A percentile compares a stretch with the other conserved stretches of the same genome.
Conservation (phyloP, 495 filamentous ascomycete genomes). For the Podospora conica region DNA sequence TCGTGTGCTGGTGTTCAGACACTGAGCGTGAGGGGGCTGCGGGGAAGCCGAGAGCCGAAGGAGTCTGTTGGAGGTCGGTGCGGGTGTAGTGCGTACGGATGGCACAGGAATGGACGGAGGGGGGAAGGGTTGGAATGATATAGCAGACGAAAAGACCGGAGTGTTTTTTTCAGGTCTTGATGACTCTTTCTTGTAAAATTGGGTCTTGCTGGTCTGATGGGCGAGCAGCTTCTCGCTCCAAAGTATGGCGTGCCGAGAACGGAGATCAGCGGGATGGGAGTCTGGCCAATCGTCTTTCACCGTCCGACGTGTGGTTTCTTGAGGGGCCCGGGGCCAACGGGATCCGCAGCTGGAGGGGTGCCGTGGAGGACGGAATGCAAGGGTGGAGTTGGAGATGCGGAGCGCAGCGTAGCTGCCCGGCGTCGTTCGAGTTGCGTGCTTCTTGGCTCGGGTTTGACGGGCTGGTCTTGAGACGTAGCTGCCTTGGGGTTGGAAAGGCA, state of each 20-base stretch:
- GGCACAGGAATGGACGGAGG: neutral
- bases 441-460: neutral
- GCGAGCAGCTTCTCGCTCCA: slow-evolving; percentile 7
- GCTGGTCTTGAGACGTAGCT: neutral
- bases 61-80: neutral
- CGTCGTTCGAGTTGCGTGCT: neutral
- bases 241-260: slow-evolving; percentile 27
- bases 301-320: slow-evolving; percentile 8
- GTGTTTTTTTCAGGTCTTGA: slow-evolving; percentile 1
- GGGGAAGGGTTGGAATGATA: neutral
- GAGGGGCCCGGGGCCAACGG: neutral
- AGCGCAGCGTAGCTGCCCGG: neutral
- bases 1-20: neutral
- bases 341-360: neutral
- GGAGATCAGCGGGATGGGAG: slow-evolving; percentile 25
- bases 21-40: slow-evolving; percentile 1
- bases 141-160: neutral
- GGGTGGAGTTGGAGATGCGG: neutral
- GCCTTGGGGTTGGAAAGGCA: neutral
- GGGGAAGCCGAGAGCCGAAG: neutral
- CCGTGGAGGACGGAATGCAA: neutral
- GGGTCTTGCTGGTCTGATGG: slow-evolving; percentile 1
- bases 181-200: slow-evolving; percentile 20
- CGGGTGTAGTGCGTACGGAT: neutral
- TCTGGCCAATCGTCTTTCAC: slow-evolving; percentile 34